Base-by-base conservation (phyloP, 106 monocot species). In the Platanthera guangdongensis region DNA sequence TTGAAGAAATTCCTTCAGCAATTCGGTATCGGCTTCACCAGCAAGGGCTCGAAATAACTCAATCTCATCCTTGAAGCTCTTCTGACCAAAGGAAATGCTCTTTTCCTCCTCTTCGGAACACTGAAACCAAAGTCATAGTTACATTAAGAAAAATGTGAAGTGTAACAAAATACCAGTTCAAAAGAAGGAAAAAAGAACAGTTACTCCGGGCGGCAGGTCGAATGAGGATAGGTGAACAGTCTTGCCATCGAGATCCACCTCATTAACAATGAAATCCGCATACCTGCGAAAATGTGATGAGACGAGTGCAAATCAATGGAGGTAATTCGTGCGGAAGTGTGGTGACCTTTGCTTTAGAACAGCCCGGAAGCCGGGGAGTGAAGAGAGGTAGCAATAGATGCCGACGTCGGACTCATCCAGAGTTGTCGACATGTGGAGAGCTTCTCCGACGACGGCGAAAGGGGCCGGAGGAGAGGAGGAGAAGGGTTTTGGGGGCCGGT, bases 241-340 rank as follows among this genome's bases (percentile, higher is more conserved):
- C 5, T 83, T 86, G 50, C 86, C 94, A 19, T 94, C 88, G 30
- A 47, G 69, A 78, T 83, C 88, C 15, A 99, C 99, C 69, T 94
- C 99, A 70, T 90, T 88, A 8, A 99, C 99, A 63, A 99, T 90
- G 82, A 99, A 99, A 86, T 99, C 99, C 50, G 94, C 63, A 30
- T 99, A 99, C 79, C 95, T 95, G 22, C 7, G 18, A 63, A 39
- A 63, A 51, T 16, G 22, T 14, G 12, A 47, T 59, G 28, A 68
- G 9, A 51, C 8, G 0, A 22, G 3, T 2, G 11, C 16, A 65
- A 65, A 32, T 25, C 25, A 21, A 50, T 50, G 9, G 9, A 51
- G 12, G 51, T 10, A n/a, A 72, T 50, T 19, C 51, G 14, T 6
- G 9, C n/a, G 71, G 47, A 47, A 47, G 53, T 47, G 71, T 8